These are phyloP conservation scores for Candida takata DNA, from an alignment of 805 yeast genomes.

Conservation along the genomic window DNA sequence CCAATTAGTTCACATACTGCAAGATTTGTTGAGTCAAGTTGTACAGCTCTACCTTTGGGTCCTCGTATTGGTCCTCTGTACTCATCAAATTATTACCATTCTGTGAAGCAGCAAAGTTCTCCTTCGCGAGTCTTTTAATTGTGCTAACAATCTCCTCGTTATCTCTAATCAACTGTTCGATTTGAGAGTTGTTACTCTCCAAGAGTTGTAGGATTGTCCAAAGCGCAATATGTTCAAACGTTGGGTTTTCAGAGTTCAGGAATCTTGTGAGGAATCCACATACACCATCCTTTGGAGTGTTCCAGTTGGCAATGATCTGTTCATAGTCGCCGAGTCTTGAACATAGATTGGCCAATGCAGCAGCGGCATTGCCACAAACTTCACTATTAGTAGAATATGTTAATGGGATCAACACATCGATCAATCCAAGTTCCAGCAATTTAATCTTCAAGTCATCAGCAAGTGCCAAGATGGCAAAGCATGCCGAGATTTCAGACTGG, in stretches of 20 bases:
- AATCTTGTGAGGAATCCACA: conserved; percentile 77
- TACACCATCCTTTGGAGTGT: conserved; percentile 75
- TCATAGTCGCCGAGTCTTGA: conserved; percentile 83
- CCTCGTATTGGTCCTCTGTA: conserved; percentile 41
- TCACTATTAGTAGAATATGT: conserved; percentile 85
- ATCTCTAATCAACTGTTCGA: conserved; percentile 46
- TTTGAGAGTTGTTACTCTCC: conserved; percentile 72
- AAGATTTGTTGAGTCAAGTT: conserved; percentile 63
- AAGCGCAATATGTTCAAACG: conserved; percentile 95
- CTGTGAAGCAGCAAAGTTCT: conserved; percentile 27
- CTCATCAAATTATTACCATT: conserved; percentile 21
- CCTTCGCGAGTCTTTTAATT: conserved; percentile 40
- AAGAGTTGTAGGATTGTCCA: conserved; percentile 94
- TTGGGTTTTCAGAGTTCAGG: conserved; percentile 76
- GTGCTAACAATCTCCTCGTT: conserved; percentile 48
- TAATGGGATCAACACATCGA: conserved; percentile 85
- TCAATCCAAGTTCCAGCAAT: conserved; percentile 73
- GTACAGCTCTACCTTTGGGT: conserved; percentile 57
- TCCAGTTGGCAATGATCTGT: conserved; percentile 74
- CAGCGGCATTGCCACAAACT: conserved; percentile 97
- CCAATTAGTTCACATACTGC: conserved; percentile 27
- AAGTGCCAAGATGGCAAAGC: conserved; percentile 91
- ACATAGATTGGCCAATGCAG: conserved; percentile 92
- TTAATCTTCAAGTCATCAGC: conserved; percentile 91
- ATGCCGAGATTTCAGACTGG: conserved; percentile 94